Evolutionary conservation across 2,329 filamentous ascomycete species (phyloP), one percentile per base, ranked within the genome.

Genomic region (Stagonosporopsis tanaceti): DNA sequence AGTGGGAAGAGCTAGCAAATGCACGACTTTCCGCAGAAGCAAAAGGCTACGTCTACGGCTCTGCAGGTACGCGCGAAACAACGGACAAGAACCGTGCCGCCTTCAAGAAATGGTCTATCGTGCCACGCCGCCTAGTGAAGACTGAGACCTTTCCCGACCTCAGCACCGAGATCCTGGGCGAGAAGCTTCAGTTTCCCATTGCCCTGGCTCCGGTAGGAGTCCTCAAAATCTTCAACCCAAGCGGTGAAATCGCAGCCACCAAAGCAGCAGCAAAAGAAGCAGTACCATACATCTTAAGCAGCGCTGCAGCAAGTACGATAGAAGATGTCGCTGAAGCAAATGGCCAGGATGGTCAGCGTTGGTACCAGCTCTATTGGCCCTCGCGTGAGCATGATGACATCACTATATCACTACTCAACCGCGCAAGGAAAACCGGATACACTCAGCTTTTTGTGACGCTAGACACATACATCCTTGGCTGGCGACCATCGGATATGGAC

Each of bases 331-430:
- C 85, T 0, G 65, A 78, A 12, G 85, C 85, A 0, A 85, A 81
- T 42, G 82, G 82, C 15, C 6, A 50, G 0, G 74, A 81, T 8
- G 84, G 85, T 2, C 78, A 81, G 35, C 78, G 87, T 20, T 92
- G 87, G 87, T 92, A 83, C 70, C 89, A 92, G 69, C 81, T 92
- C 0, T 92, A 92, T 76, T 91, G 88, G 86, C 88, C 89, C 0
- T 76, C 78, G 81, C 86, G 87, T 0, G 75, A 80, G 20, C 82
- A 85, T 61, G 82, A 91, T 53, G 82, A 86, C 1, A 80, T 91
- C 51, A 90, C 88, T 0, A 76, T 82, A 0, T 89, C 85, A 0
- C 77, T 91, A 17, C 79, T 92, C 11, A 20, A 20, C 20, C 20
- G 20, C 20, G 20, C 20, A 20, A 20, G 3, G 20, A 20, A 20